Conservation (phyloP, 768 basidiomycete genomes). For the Naganishia randhawae region DNA sequence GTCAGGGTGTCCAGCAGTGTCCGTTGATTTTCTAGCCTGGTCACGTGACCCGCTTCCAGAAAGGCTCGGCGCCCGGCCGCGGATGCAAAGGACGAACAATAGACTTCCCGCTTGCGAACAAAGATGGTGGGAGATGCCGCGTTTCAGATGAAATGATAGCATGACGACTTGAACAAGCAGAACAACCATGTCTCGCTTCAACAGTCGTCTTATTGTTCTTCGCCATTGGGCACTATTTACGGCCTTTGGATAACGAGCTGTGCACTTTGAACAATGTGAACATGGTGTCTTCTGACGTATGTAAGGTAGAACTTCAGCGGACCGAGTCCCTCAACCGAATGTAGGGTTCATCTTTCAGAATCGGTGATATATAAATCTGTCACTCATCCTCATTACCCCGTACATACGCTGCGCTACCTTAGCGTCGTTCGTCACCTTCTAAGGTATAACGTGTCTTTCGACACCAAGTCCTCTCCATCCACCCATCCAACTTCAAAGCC, state of each 20-base stretch:
- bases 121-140: background rate
- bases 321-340: too few relatives aligned
- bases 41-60: constrained; percentile 16
- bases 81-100: constrained; percentile 1
- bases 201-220: background rate
- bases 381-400: background rate
- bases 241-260: background rate
- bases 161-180: background rate
- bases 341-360: background rate
- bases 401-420: background rate
- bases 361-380: background rate
- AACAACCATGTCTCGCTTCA: background rate
- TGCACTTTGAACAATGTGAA: constrained; percentile 6
- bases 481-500: background rate
- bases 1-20: background rate
- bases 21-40: constrained; percentile 14
- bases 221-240: background rate
- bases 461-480: background rate
- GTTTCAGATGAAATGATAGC: constrained; percentile 7
- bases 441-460: background rate
- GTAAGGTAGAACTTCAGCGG: background rate
- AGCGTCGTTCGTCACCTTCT: background rate
- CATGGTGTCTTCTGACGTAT: background rate
- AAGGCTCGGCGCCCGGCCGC: background rate
- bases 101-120: background rate